Percentiles rank a stretch among this genome's conserved stretches.
Conservation (phyloP, 1,284 basidiomycete genomes). For the Malassezia slooffiae region DNA sequence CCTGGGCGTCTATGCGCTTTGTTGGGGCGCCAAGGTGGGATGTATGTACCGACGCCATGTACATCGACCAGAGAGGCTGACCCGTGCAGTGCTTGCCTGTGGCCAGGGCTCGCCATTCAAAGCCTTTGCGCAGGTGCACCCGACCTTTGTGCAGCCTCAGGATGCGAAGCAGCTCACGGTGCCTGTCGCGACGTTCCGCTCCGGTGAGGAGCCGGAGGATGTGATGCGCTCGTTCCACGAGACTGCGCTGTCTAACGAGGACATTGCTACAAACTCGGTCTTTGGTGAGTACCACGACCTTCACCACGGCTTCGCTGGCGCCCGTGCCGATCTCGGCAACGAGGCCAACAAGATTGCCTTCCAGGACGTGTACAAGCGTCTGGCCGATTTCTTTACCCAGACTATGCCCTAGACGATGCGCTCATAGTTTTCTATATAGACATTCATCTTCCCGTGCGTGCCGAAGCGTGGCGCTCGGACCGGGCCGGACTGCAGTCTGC, state of each 20-base stretch:
- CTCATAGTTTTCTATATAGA: too few relatives aligned
- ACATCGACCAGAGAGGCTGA: too few relatives aligned
- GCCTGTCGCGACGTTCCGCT: slow-evolving; percentile 56
- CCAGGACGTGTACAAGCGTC: slow-evolving; percentile 55
- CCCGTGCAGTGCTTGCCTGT: slow-evolving; percentile 16
- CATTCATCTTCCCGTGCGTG: too few relatives aligned
- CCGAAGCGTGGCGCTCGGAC: too few relatives aligned
- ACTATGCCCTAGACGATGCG: too few relatives aligned
- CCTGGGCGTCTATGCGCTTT: slow-evolving; percentile 50
- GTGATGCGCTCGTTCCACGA: slow-evolving; percentile 51
- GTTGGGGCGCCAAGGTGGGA: slow-evolving; percentile 44
- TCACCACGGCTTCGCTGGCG: slow-evolving; percentile 60
- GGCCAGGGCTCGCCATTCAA: slow-evolving; percentile 23
- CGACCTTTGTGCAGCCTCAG: slow-evolving; percentile 52
- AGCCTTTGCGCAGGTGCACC: slow-evolving; percentile 26
- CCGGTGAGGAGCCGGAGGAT: slow-evolving; percentile 54
- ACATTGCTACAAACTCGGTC: slow-evolving; percentile 53
- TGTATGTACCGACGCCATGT: neutral
- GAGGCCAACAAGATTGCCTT: slow-evolving; percentile 58
- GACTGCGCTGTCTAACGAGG: slow-evolving; percentile 44
- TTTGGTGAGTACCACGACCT: slow-evolving; percentile 51
- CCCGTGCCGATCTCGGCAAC: slow-evolving; percentile 57
- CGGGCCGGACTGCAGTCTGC: too few relatives aligned
- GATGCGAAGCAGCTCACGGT: slow-evolving; percentile 54
- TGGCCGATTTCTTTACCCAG: slow-evolving; percentile 21